These are phyloP conservation scores for Yueomyces sp. DNA, from an alignment of 805 yeast genomes.

Conservation along the genomic window DNA sequence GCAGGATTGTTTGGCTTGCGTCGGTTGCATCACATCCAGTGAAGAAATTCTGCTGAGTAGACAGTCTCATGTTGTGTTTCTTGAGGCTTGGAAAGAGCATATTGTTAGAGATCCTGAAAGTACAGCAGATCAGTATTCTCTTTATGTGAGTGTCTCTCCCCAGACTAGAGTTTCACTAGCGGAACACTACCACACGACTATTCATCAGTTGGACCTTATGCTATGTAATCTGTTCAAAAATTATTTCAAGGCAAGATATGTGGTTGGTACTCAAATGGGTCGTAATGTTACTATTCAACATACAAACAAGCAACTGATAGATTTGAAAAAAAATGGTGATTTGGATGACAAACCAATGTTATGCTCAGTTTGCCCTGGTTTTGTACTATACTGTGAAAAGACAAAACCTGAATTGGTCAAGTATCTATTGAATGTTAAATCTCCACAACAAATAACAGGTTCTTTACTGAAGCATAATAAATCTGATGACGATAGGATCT, in stretches of 20 bases:
- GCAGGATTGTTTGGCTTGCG: slow-evolving; percentile 90
- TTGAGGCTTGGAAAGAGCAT: slow-evolving; percentile 37
- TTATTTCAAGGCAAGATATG: slow-evolving; percentile 49
- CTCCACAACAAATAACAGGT: slow-evolving; percentile 93
- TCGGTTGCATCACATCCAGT: slow-evolving; percentile 96
- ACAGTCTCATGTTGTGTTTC: slow-evolving; percentile 73
- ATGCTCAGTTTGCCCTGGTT: slow-evolving; percentile 84
- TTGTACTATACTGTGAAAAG: slow-evolving; percentile 91
- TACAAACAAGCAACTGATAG: slow-evolving; percentile 29
- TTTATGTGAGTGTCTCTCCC: slow-evolving; percentile 72
- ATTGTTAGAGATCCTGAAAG: neutral
- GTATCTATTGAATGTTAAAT: slow-evolving; percentile 56
- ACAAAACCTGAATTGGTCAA: slow-evolving; percentile 81
- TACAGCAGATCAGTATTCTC: slow-evolving; percentile 15
- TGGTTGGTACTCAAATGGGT: slow-evolving; percentile 80
- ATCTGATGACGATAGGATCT: slow-evolving; percentile 30
- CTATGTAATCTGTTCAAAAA: slow-evolving; percentile 42
- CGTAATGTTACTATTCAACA: slow-evolving; percentile 49
- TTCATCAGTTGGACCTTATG: slow-evolving; percentile 47
- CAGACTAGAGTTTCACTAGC: slow-evolving; percentile 80
- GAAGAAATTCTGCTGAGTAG: slow-evolving; percentile 86
- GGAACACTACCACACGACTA: slow-evolving; percentile 37
- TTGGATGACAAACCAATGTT: slow-evolving; percentile 35
- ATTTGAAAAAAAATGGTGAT: slow-evolving; percentile 4
- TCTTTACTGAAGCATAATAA: slow-evolving; percentile 44